Conservation (phyloP, 2,329 filamentous ascomycete species). For the Pseudogymnoascus sp. region DNA sequence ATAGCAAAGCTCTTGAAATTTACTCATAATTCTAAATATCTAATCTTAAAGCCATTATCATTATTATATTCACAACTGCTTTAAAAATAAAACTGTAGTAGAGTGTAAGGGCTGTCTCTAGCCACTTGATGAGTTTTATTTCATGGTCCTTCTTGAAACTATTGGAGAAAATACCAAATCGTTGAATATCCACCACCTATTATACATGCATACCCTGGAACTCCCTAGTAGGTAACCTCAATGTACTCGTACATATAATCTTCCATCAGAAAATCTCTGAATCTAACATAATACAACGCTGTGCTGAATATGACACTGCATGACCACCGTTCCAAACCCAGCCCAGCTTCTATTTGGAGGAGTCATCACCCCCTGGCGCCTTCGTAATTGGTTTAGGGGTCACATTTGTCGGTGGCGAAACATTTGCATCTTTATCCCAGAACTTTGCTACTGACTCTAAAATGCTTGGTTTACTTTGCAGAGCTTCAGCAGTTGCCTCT, state of each 20-base stretch:
- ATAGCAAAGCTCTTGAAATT: too few relatives aligned
- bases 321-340: neutral
- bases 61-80: neutral
- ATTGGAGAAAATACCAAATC: neutral
- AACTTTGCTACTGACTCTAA: neutral
- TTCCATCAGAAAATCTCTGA: neutral
- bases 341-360: neutral
- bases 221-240: neutral
- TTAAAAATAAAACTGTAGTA: neutral
- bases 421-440: neutral
- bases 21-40: too few relatives aligned
- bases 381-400: neutral
- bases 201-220: neutral
- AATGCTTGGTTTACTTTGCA: neutral
- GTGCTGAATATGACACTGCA: neutral
- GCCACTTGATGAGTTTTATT: neutral
- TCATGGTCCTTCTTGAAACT: neutral
- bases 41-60: too few relatives aligned
- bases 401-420: neutral
- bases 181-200: neutral
- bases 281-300: neutral
- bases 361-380: neutral
- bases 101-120: neutral
- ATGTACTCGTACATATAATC: neutral
- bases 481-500: slow-evolving; percentile 8